These are phyloP conservation scores for Yamadazyma atlantica DNA, from an alignment of 1,139 yeast species.

Conservation along the genomic window DNA sequence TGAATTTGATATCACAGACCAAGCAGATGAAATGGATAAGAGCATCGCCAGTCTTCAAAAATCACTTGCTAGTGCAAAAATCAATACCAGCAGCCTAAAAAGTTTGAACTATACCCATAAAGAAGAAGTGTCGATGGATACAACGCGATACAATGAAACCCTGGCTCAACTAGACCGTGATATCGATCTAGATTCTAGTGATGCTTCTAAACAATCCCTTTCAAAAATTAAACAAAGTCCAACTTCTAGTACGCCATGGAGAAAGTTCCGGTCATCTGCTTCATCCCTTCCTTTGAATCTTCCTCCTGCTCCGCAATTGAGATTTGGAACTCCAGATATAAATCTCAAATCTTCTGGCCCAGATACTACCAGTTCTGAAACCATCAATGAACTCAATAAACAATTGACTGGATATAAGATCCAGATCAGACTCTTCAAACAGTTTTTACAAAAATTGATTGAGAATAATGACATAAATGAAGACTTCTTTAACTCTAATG, in stretches of 20 bases:
- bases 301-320: conserved; percentile 14
- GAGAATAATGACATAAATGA: conserved; percentile 23
- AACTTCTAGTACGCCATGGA: conserved; percentile 29
- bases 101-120: neutral
- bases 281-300: conserved; percentile 4
- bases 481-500: conserved; percentile 20
- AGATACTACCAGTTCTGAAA: conserved; percentile 10
- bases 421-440: conserved; percentile 43
- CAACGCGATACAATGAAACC: conserved; percentile 27
- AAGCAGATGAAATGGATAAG: conserved; percentile 20
- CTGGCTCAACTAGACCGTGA: conserved; percentile 33
- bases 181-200: conserved; percentile 21
- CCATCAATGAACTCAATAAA: conserved; percentile 23
- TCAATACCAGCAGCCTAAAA: conserved; percentile 6
- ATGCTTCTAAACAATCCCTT: conserved; percentile 9
- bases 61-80: conserved; percentile 20
- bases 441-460: conserved; percentile 38
- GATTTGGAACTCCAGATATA: conserved; percentile 7
- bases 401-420: conserved; percentile 44
- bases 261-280: conserved; percentile 26
- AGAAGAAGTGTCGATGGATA: conserved; percentile 17
- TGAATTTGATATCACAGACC: conserved; percentile 1
- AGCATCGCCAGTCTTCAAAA: conserved; percentile 24
- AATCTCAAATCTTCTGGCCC: conserved; percentile 4
- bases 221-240: conserved; percentile 11